Evolutionary conservation across 768 basidiomycete genomes (phyloP), one percentile per base, ranked within the genome.

Genomic region (Lactarius pseudohatsudake): DNA sequence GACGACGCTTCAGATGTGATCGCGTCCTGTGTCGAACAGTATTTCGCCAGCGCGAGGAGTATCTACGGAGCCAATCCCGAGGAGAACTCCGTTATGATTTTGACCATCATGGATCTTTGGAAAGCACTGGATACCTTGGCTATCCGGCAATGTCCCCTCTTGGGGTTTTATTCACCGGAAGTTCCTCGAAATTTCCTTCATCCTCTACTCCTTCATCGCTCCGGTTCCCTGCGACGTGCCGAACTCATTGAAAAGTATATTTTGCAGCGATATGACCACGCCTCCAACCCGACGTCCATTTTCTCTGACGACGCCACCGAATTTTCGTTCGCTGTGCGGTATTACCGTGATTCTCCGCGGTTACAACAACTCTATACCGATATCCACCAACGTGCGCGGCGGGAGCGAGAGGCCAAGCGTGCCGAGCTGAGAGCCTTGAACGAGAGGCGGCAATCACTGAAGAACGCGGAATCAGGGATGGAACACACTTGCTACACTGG

Each of bases 91-190:
- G 22, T 50, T 5, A 26, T 50, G 50, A 15, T 50, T 26, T 15
- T 50, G 50, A 79, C 79, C 9, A 62, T 79, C 40, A 69, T 83
- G 22, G 79, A 82, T 30, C 74, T 85, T 13, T 85, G 84, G 84
- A 74, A 81, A 3, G 80, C 78, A 0, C 22, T 50, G 22, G 50
- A 50, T 26, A 50, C 22, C 3, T 26, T 50, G 13, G n/a, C 50
- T 7, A 50, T 50, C 50, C 10, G 47, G 10, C 32, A 34, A 34
- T 53, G 50, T 7, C 26, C 50, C 26, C 26, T 53, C 13, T 5
- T 53, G 5, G 7, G 0, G 13, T 53, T 2, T 53, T 53, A 53
- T 28, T 53, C 50, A 15, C 50, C 50, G 26, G 50, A 53, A 53
- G 26, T 53, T 53, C 50, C 50, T 53, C 13, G 50, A 16, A 5